Conservation (phyloP, 495 filamentous ascomycete species). For the Aspergillus baeticus region DNA sequence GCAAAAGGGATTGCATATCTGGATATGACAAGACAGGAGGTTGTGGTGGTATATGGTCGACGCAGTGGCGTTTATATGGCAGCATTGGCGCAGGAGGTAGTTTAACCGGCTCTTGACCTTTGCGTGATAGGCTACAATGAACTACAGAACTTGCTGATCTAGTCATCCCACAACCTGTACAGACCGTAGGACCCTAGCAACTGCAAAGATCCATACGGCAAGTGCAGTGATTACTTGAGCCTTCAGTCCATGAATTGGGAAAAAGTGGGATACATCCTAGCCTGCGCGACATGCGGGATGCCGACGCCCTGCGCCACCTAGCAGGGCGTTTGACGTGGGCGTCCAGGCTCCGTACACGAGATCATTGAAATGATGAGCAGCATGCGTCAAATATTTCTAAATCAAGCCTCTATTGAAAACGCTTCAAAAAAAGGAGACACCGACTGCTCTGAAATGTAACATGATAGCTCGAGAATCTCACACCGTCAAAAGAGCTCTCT, state of each 20-base stretch:
- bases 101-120: constrained; percentile 5
- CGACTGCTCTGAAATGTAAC: too few relatives aligned
- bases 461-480: too few relatives aligned
- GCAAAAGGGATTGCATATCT: constrained; percentile 11
- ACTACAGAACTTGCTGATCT: constrained; percentile 2
- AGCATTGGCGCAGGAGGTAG: constrained; percentile 22
- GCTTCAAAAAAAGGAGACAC: neutral
- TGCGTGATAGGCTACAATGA: constrained; percentile 12
- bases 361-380: neutral
- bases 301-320: neutral
- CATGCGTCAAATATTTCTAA: too few relatives aligned
- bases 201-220: neutral
- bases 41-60: constrained; percentile 5
- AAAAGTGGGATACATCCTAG: neutral
- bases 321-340: neutral
- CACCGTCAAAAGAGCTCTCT: neutral
- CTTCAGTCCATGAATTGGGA: neutral
- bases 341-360: neutral
- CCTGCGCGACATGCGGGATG: neutral
- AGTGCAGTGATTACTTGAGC: neutral
- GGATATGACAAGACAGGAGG: constrained; percentile 7
- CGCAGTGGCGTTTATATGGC: constrained; percentile 18
- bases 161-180: neutral
- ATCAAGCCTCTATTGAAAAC: too few relatives aligned
- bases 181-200: neutral